phyloP scores from a whole-genome alignment of 805 yeast genomes.

The Metahyphopichia silvanorum region DNA sequence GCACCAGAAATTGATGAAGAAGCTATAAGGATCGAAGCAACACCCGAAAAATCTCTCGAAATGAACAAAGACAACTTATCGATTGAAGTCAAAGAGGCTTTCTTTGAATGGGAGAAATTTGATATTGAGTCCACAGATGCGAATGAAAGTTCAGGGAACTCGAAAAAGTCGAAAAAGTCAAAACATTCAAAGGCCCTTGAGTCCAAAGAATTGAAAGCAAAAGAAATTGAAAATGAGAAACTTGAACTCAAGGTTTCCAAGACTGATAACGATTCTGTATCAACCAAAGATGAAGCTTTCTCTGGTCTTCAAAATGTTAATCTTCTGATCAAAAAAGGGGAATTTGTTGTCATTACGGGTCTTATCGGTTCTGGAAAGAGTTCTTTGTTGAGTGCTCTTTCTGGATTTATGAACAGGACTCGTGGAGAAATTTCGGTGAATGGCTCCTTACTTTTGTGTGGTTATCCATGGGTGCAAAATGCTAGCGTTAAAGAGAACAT shows the following conservation, averaged over 20 bases:
- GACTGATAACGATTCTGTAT: neutral
- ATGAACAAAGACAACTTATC: constrained; percentile 25
- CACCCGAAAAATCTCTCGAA: constrained; percentile 11
- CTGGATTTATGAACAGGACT: constrained; percentile 35
- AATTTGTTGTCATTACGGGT: constrained; percentile 35
- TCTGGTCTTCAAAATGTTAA: constrained; percentile 26
- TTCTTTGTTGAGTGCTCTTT: constrained; percentile 33
- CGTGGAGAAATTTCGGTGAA: constrained; percentile 26
- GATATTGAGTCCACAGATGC: constrained; percentile 6
- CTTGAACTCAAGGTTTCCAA: neutral
- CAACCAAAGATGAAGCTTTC: constrained; percentile 11
- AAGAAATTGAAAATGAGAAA: constrained; percentile 11
- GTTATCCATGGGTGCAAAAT: constrained; percentile 38
- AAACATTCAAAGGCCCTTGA: neutral
- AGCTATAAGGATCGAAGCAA: constrained; percentile 23
- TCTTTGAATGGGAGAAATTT: constrained; percentile 29
- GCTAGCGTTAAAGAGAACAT: constrained; percentile 31
- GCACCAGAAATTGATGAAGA: constrained; percentile 39
- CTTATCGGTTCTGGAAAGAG: constrained; percentile 35
- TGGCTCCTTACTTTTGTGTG: constrained; percentile 28
- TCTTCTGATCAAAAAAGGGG: constrained; percentile 25
- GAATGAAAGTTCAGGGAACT: constrained; percentile 4
- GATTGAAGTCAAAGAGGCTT: constrained; percentile 18
- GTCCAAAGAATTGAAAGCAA: neutral
- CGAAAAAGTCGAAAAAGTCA: constrained; percentile 3